These are phyloP conservation scores for Earliella scabrosa DNA, from an alignment of 1,284 basidiomycete species.

Conservation along the genomic window DNA sequence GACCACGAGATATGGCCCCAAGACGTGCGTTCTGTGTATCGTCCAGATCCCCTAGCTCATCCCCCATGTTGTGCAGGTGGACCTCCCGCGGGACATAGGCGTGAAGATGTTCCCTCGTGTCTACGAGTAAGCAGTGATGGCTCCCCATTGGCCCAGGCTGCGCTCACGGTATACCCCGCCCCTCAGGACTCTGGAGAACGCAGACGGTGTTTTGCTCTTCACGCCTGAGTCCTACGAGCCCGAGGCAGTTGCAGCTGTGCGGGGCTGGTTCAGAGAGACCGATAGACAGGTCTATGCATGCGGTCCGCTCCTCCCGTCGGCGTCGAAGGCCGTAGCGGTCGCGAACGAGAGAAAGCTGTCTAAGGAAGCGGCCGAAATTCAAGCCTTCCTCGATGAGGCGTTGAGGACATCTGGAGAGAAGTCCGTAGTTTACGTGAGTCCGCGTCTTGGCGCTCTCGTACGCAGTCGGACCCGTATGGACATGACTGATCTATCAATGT, in stretches of 20 bases:
- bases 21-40: conserved; percentile 15
- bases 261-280: conserved; percentile 16
- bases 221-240: conserved; percentile 25
- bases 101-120: conserved; percentile 6
- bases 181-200: conserved; percentile 5
- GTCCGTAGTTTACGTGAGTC: conserved; percentile 23
- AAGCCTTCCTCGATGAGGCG: conserved; percentile 15
- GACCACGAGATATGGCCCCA: conserved; percentile 30
- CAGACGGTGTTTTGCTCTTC: conserved; percentile 18
- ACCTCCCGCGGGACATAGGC: not conserved
- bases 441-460: not conserved
- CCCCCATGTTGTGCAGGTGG: not conserved
- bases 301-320: conserved; percentile 15
- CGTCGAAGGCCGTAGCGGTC: not conserved
- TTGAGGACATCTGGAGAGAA: conserved; percentile 11
- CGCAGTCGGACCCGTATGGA: no score
- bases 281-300: conserved; percentile 7
- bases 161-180: not conserved
- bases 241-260: conserved; percentile 14
- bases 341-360: conserved; percentile 10
- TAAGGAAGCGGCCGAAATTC: conserved; percentile 1
- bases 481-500: no score
- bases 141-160: no score
- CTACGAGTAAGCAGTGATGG: conserved; percentile 5
- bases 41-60: no score